phyloP scores from a whole-genome alignment of 306 rosid species.

The Acacia crassicarpa region DNA sequence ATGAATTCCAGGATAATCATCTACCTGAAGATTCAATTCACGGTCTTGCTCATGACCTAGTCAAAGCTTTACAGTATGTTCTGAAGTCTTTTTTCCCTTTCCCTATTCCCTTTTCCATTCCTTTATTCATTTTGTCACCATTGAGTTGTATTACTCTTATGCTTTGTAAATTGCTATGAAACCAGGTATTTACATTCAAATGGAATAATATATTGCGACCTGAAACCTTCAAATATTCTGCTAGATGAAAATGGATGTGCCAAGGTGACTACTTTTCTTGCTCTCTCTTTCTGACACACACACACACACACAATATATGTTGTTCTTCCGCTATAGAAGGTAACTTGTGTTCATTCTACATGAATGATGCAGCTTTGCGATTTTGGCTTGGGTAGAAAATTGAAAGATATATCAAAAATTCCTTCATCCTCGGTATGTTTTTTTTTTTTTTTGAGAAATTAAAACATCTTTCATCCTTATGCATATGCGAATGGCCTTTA shows the following conservation, averaged over 20 bases:
- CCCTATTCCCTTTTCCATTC: conserved; percentile 13
- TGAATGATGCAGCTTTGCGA: conserved; percentile 81
- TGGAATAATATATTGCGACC: conserved; percentile 89
- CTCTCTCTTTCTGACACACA: background rate
- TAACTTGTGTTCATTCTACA: conserved; percentile 13
- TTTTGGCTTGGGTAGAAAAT: conserved; percentile 90
- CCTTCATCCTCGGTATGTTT: conserved; percentile 75
- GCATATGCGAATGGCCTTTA: conserved; percentile 5
- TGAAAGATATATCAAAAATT: conserved; percentile 77
- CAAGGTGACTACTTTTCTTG: conserved; percentile 50
- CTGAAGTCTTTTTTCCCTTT: conserved; percentile 19
- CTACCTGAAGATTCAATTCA: conserved; percentile 94
- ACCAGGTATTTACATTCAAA: conserved; percentile 87
- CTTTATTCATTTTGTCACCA: background rate
- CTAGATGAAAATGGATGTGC: conserved; percentile 87
- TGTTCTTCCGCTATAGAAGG: background rate
- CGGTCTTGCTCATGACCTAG: conserved; percentile 70
- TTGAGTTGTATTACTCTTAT: conserved; percentile 28
- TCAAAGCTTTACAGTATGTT: conserved; percentile 76
- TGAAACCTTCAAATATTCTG: conserved; percentile 93
- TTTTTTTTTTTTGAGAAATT: conserved; percentile 29
- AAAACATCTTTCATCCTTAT: conserved; percentile 7
- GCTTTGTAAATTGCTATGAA: conserved; percentile 21
- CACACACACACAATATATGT: background rate
- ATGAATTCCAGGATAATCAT: conserved; percentile 69